Base-by-base conservation (phyloP, 768 basidiomycete genomes). In the Mycena sanguinolenta region DNA sequence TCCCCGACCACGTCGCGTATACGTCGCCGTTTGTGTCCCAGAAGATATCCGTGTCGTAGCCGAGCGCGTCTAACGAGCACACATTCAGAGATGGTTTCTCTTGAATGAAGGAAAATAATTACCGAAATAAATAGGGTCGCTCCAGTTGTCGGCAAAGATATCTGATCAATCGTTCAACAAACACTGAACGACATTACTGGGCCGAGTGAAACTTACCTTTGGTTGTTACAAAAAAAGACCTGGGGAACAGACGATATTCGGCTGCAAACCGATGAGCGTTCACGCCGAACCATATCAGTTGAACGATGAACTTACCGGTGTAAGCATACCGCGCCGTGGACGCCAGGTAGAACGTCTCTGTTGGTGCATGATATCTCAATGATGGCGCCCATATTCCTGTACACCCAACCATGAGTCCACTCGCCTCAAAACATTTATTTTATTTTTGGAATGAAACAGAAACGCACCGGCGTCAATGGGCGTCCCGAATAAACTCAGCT, bases 41-140 rank as follows among this genome's bases (percentile, higher is more conserved):
- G 71, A 84, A 84, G n/a, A 84, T 61, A 67, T 83, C 83, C 2
- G 78, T 70, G 59, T 84, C 83, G 62, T 84, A 84, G 2, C 83
- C 83, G 54, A 84, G 70, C 27, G 77, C 74, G 63, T 83, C 83
- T 83, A 42, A 36, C 30, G 50, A 46, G 17, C 28, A 42, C n/a
- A n/a, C n/a, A n/a, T n/a, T n/a, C n/a, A n/a, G n/a, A n/a, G n/a
- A n/a, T n/a, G n/a, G n/a, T n/a, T n/a, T n/a, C n/a, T n/a, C n/a
- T n/a, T n/a, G n/a, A n/a, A n/a, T n/a, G n/a, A n/a, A n/a, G n/a
- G n/a, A n/a, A n/a, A n/a, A n/a, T n/a, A n/a, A n/a, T n/a, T 44
- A 82, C 81, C 82, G 58, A 83, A 83, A 65, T 83, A 84, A 19
- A 83, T 59, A 10, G 83, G 83, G 57, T 83, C 82, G 62, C 83